These are phyloP conservation scores for Mucor racemosus DNA, from an alignment of 371 early-diverging fungal genomes.

Conservation along the genomic window DNA sequence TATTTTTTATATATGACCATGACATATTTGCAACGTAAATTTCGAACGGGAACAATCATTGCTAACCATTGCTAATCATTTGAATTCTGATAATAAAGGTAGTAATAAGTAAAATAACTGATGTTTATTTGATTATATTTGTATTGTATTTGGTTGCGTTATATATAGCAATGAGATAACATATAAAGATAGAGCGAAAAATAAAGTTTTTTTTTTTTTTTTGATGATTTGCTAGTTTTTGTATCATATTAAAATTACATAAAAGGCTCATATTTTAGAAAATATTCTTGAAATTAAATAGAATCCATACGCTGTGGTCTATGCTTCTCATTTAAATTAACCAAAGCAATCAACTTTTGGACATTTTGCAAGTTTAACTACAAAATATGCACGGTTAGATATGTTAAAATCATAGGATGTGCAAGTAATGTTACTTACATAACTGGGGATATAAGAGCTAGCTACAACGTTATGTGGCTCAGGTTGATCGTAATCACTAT, in stretches of 20 bases:
- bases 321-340: conserved; percentile 20
- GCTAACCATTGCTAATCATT: no score
- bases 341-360: conserved; percentile 30
- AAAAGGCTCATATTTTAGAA: neutral
- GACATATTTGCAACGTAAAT: no score
- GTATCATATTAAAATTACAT: conserved; percentile 1
- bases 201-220: conserved; percentile 7
- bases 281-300: conserved; percentile 10
- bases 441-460: conserved; percentile 60
- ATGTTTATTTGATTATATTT: neutral
- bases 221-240: neutral
- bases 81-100: no score
- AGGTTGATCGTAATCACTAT: conserved; percentile 68
- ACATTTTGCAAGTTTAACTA: conserved; percentile 29
- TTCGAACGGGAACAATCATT: no score
- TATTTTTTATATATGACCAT: no score
- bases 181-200: conserved; percentile 1
- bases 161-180: neutral
- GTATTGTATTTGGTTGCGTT: neutral
- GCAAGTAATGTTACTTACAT: conserved; percentile 19
- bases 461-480: conserved; percentile 60
- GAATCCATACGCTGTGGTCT: conserved; percentile 37
- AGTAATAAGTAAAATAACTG: no score
- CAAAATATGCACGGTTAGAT: neutral
- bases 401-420: no score